Evolutionary conservation across 2,329 filamentous ascomycete genomes (phyloP).

Genomic region (Nemania sp.): DNA sequence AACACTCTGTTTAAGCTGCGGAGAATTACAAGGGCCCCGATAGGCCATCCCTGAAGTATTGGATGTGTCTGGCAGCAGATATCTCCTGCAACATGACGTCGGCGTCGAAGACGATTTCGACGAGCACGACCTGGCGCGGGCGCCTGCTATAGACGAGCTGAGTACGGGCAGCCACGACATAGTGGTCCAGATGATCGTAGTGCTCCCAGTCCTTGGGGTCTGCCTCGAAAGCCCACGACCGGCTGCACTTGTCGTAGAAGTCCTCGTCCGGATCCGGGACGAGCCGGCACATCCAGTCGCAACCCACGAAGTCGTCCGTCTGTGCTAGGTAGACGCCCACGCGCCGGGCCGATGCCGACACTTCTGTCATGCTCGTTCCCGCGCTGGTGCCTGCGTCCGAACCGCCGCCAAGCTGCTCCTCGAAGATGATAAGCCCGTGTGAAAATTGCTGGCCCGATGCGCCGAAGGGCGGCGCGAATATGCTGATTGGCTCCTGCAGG

Average conservation of each 20-base stretch:
- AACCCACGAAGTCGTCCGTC: slow-evolving; percentile 8
- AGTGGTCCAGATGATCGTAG: slow-evolving; percentile 13
- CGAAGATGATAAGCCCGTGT: slow-evolving; percentile 15
- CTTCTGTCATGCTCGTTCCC: neutral
- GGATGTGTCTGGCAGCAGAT: neutral
- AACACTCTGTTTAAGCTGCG: too few relatives aligned
- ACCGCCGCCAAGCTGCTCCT: neutral
- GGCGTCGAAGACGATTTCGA: slow-evolving; percentile 15
- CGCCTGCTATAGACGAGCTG: slow-evolving; percentile 6
- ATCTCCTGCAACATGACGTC: neutral
- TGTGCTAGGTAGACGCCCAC: slow-evolving; percentile 15
- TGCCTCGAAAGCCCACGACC: slow-evolving; percentile 10
- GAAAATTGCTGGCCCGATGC: neutral
- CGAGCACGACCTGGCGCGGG: slow-evolving; percentile 9
- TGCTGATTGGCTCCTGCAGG: slow-evolving; percentile 12
- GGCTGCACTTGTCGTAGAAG: neutral
- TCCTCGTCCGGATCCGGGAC: slow-evolving; percentile 5
- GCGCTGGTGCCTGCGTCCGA: neutral
- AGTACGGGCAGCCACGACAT: slow-evolving; percentile 9
- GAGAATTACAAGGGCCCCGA: neutral
- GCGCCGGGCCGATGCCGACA: neutral
- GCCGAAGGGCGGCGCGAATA: slow-evolving; percentile 9
- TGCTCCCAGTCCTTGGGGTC: slow-evolving; percentile 3
- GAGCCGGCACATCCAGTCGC: slow-evolving; percentile 17
- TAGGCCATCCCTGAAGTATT: neutral